Base-by-base conservation (phyloP, 176 grass and related monocot genomes). In the Miscanthus lutarioriparius region DNA sequence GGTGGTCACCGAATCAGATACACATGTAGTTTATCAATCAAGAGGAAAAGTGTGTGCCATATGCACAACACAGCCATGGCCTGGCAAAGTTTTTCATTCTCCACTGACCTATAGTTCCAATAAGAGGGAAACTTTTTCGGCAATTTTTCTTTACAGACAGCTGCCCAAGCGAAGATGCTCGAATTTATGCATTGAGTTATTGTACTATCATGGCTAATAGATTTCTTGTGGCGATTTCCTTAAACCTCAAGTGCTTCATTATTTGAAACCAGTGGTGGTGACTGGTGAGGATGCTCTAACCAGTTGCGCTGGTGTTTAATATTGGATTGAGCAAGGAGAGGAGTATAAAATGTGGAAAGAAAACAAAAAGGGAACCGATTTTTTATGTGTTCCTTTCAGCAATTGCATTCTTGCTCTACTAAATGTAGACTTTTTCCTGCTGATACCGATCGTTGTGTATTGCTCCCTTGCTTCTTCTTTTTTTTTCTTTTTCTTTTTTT, bases 311-410 rank as follows among this genome's bases (percentile, higher is more conserved):
- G 67, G 44, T 74, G 19, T 47, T 77, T 48, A 64, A 73, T 30
- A 85, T 62, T 48, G 23, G 74, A 64, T 77, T 68, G 58, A 39
- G 26, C 58, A 83, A 74, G 47, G 56, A 51, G 15, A 62, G 11
- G 5, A 80, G 37, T 85, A 77, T 27, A 64, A 47, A 78, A 53
- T 82, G 75, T 79, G 56, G 37, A 84, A 89, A 67, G 41, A 63
- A 61, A 77, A 89, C 67, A 74, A 75, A 89, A 89, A 86, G 77
- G 87, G 91, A 92, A 92, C 91, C 84, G 0, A 74, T 38, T 80
- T 92, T 90, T 90, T 26, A 78, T 36, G 87, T 15, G 87, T 90
- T 92, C 91, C 91, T 92, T 84, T 78, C 30, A 82, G 39, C 76
- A 87, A 74, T 82, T 67, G 58, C 77, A 89, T 90, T 36, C 0